Evolutionary conservation across 1,139 yeast species (phyloP), one percentile per base, ranked within the genome.

Genomic region (Scheffersomyces segobiensis): DNA sequence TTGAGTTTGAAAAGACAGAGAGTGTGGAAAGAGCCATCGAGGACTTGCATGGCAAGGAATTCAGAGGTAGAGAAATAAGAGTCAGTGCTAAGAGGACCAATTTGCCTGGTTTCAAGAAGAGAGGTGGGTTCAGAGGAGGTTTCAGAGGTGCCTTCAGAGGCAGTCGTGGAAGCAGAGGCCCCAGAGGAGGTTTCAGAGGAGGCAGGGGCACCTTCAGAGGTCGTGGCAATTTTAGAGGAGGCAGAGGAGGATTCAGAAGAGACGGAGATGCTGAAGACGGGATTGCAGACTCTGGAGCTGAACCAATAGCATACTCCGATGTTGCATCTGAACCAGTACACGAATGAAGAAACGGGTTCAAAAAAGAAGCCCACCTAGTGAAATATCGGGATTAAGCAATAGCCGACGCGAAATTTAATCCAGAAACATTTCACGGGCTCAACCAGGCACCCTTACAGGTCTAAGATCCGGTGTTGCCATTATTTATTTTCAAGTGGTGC

Each of bases 1-100:
- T 80, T 57, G 82, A 79, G 62, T 80, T 77, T 65, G 74, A 70
- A 51, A 64, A 57, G 19, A 56, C 54, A 3, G 77, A 68, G 42
- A 68, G 73, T 52, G 81, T 73, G 5, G 59, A 68, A 47, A 66
- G 67, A 57, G 81, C 84, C 19, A 74, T 79, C 61, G 71, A 67
- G n/a, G 75, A 72, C 53, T 67, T 76, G 53, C 69, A 77, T 58
- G 81, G 78, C 7, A 65, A 71, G 52, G 65, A 63, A 52, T 77
- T 79, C 63, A 69, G 79, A 59, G 77, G 75, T 20, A 67, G 84
- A 55, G 77, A 75, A 48, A 65, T 80, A 59, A 67, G 77, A 55
- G 78, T 80, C 12, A 70, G 73, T 50, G 65, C 71, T 51, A 80
- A 80, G 63, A 69, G 82, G 65, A 79, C 82, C 39, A 78, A 78